These are phyloP conservation scores for Dimargaris verticillata DNA, from an alignment of 192 early-diverging fungal genomes.

Conservation along the genomic window DNA sequence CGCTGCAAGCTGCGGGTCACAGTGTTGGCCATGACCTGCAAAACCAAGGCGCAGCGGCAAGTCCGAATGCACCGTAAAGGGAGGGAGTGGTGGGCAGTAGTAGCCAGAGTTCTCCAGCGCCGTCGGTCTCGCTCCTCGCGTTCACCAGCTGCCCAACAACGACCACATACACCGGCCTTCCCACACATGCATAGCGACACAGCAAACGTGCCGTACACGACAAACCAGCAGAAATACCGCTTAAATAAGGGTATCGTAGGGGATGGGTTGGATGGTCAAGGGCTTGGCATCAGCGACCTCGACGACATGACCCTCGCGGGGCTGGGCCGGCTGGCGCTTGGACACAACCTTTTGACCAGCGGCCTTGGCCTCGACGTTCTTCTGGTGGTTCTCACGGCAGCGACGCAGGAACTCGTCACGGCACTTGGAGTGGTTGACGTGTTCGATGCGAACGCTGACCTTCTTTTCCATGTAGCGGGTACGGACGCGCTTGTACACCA, in stretches of 20 bases:
- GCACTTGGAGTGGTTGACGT: constrained; percentile 99
- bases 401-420: constrained; percentile 92
- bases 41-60: no score
- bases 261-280: constrained; percentile 84
- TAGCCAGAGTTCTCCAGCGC: no score
- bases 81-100: no score
- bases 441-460: constrained; percentile 95
- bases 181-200: no score
- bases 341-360: constrained; percentile 58
- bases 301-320: constrained; percentile 76
- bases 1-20: no score
- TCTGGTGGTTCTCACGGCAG: constrained; percentile 85
- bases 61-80: no score
- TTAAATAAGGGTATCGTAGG: constrained; percentile 77
- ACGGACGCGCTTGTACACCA: constrained; percentile 95
- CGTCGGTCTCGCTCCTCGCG: no score
- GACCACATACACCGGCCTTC: no score
- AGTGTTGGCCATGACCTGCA: no score
- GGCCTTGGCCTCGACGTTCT: constrained; percentile 68
- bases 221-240: no score
- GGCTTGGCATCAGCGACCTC: constrained; percentile 77
- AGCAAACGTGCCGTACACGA: no score
- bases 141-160: no score
- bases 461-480: constrained; percentile 98
- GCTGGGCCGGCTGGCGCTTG: constrained; percentile 81